Evolutionary conservation across 495 filamentous ascomycete species (phyloP).

Genomic region (Haplographium delicatum): DNA sequence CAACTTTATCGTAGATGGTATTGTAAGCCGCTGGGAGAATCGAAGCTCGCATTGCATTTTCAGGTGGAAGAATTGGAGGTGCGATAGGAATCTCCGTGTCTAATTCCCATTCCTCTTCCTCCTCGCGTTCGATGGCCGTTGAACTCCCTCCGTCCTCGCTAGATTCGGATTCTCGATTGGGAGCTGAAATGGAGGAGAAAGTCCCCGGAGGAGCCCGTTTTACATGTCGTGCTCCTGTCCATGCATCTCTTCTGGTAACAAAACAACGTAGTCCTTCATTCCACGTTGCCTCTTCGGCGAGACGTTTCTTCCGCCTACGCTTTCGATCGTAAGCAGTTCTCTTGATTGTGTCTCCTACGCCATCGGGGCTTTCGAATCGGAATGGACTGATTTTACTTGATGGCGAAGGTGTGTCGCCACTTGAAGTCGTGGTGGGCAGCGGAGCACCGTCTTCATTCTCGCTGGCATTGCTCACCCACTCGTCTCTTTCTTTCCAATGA

Average conservation of each 20-base stretch:
- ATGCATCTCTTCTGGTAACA: slow-evolving; percentile 69
- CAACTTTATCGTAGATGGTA: slow-evolving; percentile 82
- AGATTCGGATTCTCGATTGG: slow-evolving; percentile 3
- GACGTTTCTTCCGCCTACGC: slow-evolving; percentile 49
- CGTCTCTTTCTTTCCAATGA: slow-evolving; percentile 25
- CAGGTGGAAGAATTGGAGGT: slow-evolving; percentile 59
- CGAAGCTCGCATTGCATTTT: slow-evolving; percentile 65
- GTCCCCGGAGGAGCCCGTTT: neutral
- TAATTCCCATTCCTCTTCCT: slow-evolving; percentile 19
- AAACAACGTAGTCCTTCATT: slow-evolving; percentile 78
- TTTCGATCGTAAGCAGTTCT: slow-evolving; percentile 43
- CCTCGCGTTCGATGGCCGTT: slow-evolving; percentile 17
- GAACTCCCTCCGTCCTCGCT: slow-evolving; percentile 15
- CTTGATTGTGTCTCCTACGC: slow-evolving; percentile 42
- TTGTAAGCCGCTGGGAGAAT: slow-evolving; percentile 69
- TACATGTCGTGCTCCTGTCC: slow-evolving; percentile 64
- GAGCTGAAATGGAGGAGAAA: neutral
- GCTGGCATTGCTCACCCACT: slow-evolving; percentile 24
- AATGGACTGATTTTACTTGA: slow-evolving; percentile 36
- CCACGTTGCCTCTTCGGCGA: slow-evolving; percentile 75
- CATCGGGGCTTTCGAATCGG: slow-evolving; percentile 60
- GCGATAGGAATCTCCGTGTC: slow-evolving; percentile 47
- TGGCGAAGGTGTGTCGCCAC: slow-evolving; percentile 1
- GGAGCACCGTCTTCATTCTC: slow-evolving; percentile 6
- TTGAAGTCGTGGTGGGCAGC: slow-evolving; percentile 5